Evolutionary conservation across 1,139 yeast genomes (phyloP).

Genomic region (Candida anutae): DNA sequence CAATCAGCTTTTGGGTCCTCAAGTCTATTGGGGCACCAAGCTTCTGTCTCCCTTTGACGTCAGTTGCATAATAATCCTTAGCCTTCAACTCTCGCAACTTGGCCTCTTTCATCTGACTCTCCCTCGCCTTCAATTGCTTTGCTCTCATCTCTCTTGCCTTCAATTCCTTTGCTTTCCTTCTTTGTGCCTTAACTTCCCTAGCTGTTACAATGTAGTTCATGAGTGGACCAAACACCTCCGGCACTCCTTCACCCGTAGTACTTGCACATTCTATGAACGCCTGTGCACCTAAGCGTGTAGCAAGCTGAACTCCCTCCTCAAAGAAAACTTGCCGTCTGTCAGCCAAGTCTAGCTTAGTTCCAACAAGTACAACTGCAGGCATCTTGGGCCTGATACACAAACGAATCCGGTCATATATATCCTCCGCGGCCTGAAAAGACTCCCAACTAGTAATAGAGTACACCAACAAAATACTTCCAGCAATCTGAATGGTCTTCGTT

Average conservation of each 20-base stretch:
- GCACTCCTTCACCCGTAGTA: conserved; percentile 13
- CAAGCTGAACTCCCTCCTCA: conserved; percentile 23
- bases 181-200: no score
- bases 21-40: no score
- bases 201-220: no score
- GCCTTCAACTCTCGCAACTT: no score
- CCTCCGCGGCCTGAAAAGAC: conserved; percentile 23
- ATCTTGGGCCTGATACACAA: conserved; percentile 12
- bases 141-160: no score
- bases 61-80: no score
- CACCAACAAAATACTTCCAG: conserved; percentile 22
- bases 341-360: conserved; percentile 24
- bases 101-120: no score
- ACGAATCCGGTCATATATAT: conserved; percentile 15
- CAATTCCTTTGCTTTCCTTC: no score
- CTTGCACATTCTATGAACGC: conserved; percentile 25
- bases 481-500: conserved; percentile 21
- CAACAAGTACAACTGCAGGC: conserved; percentile 27
- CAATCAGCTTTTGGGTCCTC: no score
- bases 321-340: conserved; percentile 18
- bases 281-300: conserved; percentile 19
- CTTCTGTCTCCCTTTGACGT: no score
- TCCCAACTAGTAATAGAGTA: conserved; percentile 21
- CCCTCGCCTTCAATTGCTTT: no score
- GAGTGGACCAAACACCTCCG: conserved; percentile 23